Conservation (phyloP, 2,329 filamentous ascomycete genomes). For the Ophiostoma fasciatum region DNA sequence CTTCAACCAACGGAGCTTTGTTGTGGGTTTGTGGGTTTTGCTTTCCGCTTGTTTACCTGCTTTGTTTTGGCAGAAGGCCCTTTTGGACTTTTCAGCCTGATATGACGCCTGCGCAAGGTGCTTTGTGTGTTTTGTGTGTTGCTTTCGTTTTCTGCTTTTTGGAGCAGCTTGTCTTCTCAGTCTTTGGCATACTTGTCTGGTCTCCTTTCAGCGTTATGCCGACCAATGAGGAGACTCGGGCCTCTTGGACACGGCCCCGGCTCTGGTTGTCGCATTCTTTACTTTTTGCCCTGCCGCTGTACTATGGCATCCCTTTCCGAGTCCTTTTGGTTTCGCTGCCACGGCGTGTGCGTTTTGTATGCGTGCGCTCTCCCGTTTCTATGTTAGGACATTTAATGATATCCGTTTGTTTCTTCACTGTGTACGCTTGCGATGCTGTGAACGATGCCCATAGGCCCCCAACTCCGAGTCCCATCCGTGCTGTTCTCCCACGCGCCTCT, state of each 20-base stretch:
- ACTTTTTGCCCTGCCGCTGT: background rate
- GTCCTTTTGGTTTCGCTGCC: background rate
- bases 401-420: constrained; percentile 15
- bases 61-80: background rate
- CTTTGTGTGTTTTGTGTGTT: no score
- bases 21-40: no score
- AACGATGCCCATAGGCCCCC: no score
- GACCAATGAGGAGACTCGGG: background rate
- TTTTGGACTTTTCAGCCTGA: no score
- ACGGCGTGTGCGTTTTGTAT: background rate
- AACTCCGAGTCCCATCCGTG: no score
- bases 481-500: no score
- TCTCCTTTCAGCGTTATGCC: background rate
- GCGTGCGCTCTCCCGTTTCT: background rate
- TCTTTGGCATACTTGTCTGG: no score
- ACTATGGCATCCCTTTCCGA: background rate
- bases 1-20: no score
- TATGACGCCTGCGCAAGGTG: no score
- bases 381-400: constrained; percentile 19
- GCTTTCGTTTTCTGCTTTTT: no score
- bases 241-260: background rate
- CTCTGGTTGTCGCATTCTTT: background rate
- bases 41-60: background rate
- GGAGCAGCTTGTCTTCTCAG: no score
- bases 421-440: no score